Evolutionary conservation across 805 yeast species (phyloP).

Genomic region (Tanozyma kutaoensis): DNA sequence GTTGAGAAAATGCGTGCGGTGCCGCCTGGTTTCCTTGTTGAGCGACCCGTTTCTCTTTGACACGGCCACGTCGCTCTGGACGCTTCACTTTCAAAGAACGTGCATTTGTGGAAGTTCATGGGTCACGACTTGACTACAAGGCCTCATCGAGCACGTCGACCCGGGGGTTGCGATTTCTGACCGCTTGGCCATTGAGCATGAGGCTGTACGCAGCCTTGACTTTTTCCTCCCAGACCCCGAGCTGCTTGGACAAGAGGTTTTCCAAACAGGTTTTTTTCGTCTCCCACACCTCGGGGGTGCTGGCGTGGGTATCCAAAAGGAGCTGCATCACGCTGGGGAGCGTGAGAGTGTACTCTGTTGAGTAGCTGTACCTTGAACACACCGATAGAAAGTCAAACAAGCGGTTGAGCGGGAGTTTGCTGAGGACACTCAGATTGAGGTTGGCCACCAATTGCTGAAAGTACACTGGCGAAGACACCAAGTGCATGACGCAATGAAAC

Average conservation of each 20-base stretch:
- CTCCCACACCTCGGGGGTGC: conserved; percentile 1
- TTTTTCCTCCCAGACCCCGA: conserved; percentile 3
- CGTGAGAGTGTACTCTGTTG: conserved; percentile 1
- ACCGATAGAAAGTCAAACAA: too few species aligned
- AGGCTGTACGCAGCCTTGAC: conserved; percentile 1
- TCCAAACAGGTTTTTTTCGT: conserved; percentile 1
- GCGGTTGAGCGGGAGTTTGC: too few species aligned
- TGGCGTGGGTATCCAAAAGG: conserved; percentile 1
- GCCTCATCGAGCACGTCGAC: conserved; percentile 1
- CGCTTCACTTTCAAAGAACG: conserved; percentile 54
- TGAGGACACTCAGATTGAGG: too few species aligned
- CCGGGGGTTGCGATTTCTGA: conserved; percentile 1
- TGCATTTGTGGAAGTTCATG: conserved; percentile 75
- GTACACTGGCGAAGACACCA: not conserved
- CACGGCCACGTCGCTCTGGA: conserved; percentile 28
- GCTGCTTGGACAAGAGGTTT: conserved; percentile 1
- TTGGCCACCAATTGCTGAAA: conserved; percentile 1
- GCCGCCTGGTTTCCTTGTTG: conserved; percentile 27
- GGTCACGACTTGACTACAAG: conserved; percentile 36
- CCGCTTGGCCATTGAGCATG: conserved; percentile 2
- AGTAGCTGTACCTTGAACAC: conserved; percentile 1
- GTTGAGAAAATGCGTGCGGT: conserved; percentile 26
- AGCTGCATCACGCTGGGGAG: conserved; percentile 1
- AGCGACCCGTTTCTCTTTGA: conserved; percentile 26
- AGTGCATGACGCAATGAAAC: conserved; percentile 1